Evolutionary conservation across 805 yeast genomes (phyloP), one percentile per base, ranked within the genome.

Genomic region (Kluyveromyces lactis): DNA sequence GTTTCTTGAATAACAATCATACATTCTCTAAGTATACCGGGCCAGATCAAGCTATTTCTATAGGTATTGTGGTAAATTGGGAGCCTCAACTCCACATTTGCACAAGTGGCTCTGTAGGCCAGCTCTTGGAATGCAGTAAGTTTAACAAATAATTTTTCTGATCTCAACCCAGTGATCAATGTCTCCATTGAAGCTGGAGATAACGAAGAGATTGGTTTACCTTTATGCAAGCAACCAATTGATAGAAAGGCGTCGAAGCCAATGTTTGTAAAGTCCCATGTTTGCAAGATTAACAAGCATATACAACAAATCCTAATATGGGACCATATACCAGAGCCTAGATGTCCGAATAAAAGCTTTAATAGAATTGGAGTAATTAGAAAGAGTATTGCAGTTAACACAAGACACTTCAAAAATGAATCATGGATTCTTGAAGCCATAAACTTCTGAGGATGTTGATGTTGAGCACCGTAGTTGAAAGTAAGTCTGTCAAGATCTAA

Each of bases 51-150:
- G 2, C 69, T 66, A 39, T 66, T 62, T 44, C 64, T 71, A 31
- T 68, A 62, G 39, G 67, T 66, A 17, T 71, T 69, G 45, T 68
- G 68, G 53, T 77, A 82, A 19, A 82, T 71, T 3, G 76, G 65
- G 21, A 56, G 47, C 54, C 89, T 68, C 38, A 72, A 62, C 36
- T 72, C 68, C 3, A 60, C 46, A 43, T 72, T 70, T 1, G 65
- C 53, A 2, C 75, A 60, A 1, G 77, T 72, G 6, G 87, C 64
- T 34, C 82, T 64, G 49, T 72, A 79, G 1, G 85, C 81, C 39
- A 82, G 63, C 52, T 83, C 92, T 59, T 83, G 90, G 60, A 76
- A 81, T 2, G 90, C 87, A 1, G 86, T 77, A 42, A 77, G 54
- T 43, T 77, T 71, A 1, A 73, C 72, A 40, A 75, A 66, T 9